Evolutionary conservation across 495 filamentous ascomycete species (phyloP).

Genomic region (Pseudomonodictys pantanalensis): DNA sequence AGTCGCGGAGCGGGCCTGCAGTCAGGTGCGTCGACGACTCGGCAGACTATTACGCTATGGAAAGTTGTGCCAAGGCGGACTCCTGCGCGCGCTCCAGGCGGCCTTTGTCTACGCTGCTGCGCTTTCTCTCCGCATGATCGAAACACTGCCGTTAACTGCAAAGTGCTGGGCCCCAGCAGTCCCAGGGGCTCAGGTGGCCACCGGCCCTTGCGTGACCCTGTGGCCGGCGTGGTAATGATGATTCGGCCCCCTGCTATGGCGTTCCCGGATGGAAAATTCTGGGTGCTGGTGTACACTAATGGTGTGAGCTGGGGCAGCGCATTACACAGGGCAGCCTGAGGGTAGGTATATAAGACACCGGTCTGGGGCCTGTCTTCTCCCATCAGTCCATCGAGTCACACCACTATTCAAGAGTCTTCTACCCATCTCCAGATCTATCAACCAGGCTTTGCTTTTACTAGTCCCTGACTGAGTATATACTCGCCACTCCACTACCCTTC

Average conservation of each 20-base stretch:
- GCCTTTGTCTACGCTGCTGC: neutral
- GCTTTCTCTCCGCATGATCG: constrained; percentile 22
- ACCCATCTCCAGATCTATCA: neutral
- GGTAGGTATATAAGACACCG: constrained; percentile 19
- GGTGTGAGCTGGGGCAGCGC: neutral
- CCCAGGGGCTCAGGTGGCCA: constrained; percentile 2
- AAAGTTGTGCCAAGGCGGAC: constrained; percentile 8
- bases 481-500: too few relatives aligned
- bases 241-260: constrained; percentile 3
- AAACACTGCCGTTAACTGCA: constrained; percentile 36
- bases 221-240: constrained; percentile 15
- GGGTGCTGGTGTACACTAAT: constrained; percentile 10
- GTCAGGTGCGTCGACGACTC: constrained; percentile 16
- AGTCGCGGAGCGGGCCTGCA: constrained; percentile 17
- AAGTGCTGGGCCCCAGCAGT: constrained; percentile 26
- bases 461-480: too few relatives aligned
- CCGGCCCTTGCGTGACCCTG: constrained; percentile 9
- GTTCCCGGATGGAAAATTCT: constrained; percentile 23
- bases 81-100: neutral
- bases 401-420: neutral
- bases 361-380: neutral
- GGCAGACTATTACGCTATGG: constrained; percentile 29
- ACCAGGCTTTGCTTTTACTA: too few relatives aligned
- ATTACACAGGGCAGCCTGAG: neutral
- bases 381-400: neutral